A percentile compares a stretch with the other conserved stretches of the same genome.
phyloP scores from a whole-genome alignment of 2,329 filamentous ascomycete genomes.

The Neoascochyta sp. region DNA sequence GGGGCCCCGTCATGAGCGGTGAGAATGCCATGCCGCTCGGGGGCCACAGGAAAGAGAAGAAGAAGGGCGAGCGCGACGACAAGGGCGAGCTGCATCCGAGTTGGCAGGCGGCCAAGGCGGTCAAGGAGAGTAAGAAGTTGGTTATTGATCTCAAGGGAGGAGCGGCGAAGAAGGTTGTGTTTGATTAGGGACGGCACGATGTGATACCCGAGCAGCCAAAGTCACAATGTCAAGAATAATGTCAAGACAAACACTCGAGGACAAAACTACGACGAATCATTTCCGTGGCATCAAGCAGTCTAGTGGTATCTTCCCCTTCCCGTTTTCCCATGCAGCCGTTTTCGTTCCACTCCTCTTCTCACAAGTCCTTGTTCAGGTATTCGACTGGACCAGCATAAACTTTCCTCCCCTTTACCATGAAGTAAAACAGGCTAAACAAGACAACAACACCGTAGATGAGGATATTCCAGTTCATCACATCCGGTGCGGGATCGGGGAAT shows the following conservation, averaged over 20 bases:
- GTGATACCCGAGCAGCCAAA: too few relatives aligned
- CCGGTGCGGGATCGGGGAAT: conserved; percentile 20
- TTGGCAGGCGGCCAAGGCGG: conserved; percentile 60
- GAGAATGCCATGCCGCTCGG: conserved; percentile 32
- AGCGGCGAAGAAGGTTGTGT: conserved; percentile 59
- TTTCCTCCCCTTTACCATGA: conserved; percentile 40
- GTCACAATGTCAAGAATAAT: too few relatives aligned
- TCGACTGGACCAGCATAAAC: conserved; percentile 39
- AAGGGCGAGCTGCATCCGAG: conserved; percentile 58
- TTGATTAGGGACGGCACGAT: conserved; percentile 47
- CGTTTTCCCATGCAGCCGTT: too few relatives aligned
- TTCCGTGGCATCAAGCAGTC: too few relatives aligned
- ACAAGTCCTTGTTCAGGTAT: conserved; percentile 16
- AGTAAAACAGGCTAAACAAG: conserved; percentile 44
- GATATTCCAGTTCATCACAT: conserved; percentile 49
- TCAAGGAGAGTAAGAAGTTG: conserved; percentile 54
- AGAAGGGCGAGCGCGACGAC: conserved; percentile 50
- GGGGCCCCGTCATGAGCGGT: conserved; percentile 28
- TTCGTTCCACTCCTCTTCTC: too few relatives aligned
- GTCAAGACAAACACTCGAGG: too few relatives aligned
- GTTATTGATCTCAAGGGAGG: conserved; percentile 29
- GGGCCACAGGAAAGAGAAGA: conserved; percentile 26
- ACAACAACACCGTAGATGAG: conserved; percentile 47
- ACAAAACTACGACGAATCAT: too few relatives aligned
- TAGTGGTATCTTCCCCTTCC: too few relatives aligned